Conservation (phyloP, 305 asterid species). For the Rubia peregrina region DNA sequence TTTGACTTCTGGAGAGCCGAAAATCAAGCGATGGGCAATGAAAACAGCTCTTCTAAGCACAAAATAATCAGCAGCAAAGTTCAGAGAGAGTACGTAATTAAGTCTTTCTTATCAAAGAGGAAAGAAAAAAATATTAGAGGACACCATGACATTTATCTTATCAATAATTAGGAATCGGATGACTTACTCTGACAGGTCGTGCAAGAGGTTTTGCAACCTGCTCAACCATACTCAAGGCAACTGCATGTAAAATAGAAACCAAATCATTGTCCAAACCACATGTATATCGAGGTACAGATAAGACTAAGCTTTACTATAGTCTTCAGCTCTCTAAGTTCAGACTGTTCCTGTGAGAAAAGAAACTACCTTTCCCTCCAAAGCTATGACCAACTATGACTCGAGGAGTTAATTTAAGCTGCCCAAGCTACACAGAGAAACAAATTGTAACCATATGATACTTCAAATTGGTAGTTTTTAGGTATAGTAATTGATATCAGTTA, state of each 20-base stretch:
- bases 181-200: constrained; percentile 91
- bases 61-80: neutral
- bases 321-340: neutral
- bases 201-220: constrained; percentile 96
- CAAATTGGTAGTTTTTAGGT: neutral
- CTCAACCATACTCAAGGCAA: constrained; percentile 96
- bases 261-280: constrained; percentile 2
- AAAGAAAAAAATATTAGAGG: neutral
- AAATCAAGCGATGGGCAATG: neutral
- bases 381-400: constrained; percentile 95
- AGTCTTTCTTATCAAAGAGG: neutral
- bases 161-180: constrained; percentile 5
- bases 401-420: constrained; percentile 79
- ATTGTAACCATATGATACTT: neutral
- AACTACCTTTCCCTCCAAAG: constrained; percentile 96
- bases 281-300: neutral
- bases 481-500: neutral
- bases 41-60: neutral
- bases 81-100: neutral
- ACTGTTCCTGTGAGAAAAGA: neutral
- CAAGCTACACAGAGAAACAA: constrained; percentile 53
- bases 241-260: constrained; percentile 35
- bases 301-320: neutral
- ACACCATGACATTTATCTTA: neutral
- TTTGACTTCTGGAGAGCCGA: neutral